phyloP scores from a whole-genome alignment of 306 rosid species.

The Vigna mungo region DNA sequence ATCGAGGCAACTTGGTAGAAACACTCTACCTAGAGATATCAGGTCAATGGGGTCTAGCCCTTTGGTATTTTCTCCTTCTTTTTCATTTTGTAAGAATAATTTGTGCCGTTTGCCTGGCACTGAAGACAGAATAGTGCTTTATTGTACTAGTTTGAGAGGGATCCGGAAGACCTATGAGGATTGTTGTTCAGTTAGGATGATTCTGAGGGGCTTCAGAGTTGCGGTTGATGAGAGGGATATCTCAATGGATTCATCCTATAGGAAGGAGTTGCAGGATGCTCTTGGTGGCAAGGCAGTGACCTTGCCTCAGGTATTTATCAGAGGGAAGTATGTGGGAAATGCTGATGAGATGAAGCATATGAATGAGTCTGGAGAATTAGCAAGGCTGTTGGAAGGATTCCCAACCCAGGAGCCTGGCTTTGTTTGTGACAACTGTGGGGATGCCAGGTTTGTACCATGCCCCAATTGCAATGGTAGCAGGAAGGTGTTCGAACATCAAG shows the following conservation, averaged over 20 bases:
- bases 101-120: constrained; percentile 47
- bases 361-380: constrained; percentile 74
- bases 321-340: constrained; percentile 71
- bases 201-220: constrained; percentile 68
- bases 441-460: constrained; percentile 80
- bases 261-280: constrained; percentile 62
- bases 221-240: constrained; percentile 79
- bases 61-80: constrained; percentile 35
- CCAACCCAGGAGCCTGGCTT: constrained; percentile 55
- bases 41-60: constrained; percentile 72
- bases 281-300: constrained; percentile 54
- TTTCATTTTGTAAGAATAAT: constrained; percentile 8
- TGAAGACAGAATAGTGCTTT: constrained; percentile 71
- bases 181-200: constrained; percentile 71
- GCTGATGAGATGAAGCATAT: constrained; percentile 72
- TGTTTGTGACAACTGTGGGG: constrained; percentile 75
- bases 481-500: constrained; percentile 68
- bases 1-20: constrained; percentile 58
- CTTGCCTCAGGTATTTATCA: constrained; percentile 74
- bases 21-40: constrained; percentile 29
- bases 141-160: constrained; percentile 82
- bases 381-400: constrained; percentile 60
- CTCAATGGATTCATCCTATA: constrained; percentile 79
- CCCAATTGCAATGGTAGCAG: constrained; percentile 72
- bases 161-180: constrained; percentile 79